Percentiles rank a stretch among this genome's conserved stretches.
Evolutionary conservation across 2,329 filamentous ascomycete species (phyloP).

Genomic region (Lachnellula suecica): DNA sequence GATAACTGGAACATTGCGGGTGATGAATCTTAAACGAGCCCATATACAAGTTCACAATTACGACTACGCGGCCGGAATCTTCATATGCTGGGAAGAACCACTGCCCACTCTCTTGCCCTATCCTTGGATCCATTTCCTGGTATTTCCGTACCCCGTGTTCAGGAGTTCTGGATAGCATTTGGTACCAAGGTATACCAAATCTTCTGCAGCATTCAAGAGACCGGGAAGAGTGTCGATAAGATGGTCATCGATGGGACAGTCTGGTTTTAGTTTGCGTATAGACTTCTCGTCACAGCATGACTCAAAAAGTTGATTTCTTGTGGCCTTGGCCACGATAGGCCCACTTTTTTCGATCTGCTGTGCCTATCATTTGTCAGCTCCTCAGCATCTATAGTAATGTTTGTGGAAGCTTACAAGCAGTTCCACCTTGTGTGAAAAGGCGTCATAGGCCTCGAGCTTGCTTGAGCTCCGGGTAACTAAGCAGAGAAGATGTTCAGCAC

Average conservation of each 20-base stretch:
- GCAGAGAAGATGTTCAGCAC: no score
- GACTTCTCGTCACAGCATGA: neutral
- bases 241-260: neutral
- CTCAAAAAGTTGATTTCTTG: no score
- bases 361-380: no score
- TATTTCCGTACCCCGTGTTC: neutral
- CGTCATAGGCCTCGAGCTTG: no score
- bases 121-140: slow-evolving; percentile 1
- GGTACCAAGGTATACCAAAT: neutral
- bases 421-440: no score
- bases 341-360: no score
- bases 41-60: neutral
- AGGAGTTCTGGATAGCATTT: neutral
- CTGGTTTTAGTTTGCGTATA: neutral
- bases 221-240: neutral
- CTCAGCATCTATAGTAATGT: no score
- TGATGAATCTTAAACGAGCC: neutral
- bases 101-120: neutral
- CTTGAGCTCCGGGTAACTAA: no score
- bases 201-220: neutral
- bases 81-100: neutral
- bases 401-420: no score
- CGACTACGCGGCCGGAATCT: neutral
- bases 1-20: neutral
- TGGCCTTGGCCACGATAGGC: no score